A percentile compares a stretch with the other conserved stretches of the same genome.
phyloP scores from a whole-genome alignment of 345 rosid species.

The Crucihimalaya himalaica region DNA sequence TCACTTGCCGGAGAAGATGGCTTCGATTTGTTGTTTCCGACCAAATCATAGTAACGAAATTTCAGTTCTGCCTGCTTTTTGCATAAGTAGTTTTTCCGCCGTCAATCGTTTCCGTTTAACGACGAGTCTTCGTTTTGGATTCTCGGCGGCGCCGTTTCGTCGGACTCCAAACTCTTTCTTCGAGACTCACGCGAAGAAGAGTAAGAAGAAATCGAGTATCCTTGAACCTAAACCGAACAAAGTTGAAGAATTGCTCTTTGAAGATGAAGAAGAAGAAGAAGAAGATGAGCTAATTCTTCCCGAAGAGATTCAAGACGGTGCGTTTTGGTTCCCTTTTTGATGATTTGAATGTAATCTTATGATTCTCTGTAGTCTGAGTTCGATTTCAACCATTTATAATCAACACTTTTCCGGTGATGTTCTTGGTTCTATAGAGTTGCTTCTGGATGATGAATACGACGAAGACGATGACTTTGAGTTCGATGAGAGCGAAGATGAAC shows the following conservation, averaged over 20 bases:
- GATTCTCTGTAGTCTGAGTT: not conserved
- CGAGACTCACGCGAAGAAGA: constrained; percentile 53
- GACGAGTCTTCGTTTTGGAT: constrained; percentile 26
- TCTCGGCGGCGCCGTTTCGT: constrained; percentile 29
- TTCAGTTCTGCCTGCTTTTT: constrained; percentile 10
- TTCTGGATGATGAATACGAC: constrained; percentile 41
- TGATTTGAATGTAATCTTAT: not conserved
- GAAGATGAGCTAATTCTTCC: constrained; percentile 54
- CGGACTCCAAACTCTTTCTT: constrained; percentile 24
- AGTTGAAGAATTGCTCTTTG: constrained; percentile 38
- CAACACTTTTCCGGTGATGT: not conserved
- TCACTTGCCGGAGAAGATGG: constrained; percentile 40
- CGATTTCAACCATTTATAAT: not conserved
- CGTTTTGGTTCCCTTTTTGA: not conserved
- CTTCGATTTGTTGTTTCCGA: constrained; percentile 39
- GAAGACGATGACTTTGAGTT: constrained; percentile 44
- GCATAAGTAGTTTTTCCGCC: constrained; percentile 8
- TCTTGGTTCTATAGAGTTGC: constrained; percentile 44
- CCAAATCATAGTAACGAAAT: constrained; percentile 10
- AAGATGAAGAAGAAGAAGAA: constrained; percentile 45
- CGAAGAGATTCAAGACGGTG: constrained; percentile 64
- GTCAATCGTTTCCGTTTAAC: constrained; percentile 22
- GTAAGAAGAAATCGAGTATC: constrained; percentile 39
- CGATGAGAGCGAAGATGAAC: constrained; percentile 48
- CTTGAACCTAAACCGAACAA: constrained; percentile 45